Percentiles rank a stretch among this genome's conserved stretches.
Conservation (phyloP, 2,329 filamentous ascomycete genomes). For the Proliferodiscus dingleyae region DNA sequence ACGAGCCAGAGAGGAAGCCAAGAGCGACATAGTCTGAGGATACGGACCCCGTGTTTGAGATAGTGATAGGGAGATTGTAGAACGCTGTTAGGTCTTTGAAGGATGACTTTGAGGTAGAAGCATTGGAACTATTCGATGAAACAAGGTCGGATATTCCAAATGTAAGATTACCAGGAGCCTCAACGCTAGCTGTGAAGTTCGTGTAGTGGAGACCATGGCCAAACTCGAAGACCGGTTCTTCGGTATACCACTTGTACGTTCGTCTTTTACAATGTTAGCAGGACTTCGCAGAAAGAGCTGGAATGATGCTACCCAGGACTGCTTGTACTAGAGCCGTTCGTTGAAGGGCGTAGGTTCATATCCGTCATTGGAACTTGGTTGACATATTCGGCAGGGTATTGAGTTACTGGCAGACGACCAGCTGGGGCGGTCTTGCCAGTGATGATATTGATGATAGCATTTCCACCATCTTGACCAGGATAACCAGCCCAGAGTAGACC, state of each 20-base stretch:
- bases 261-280: too few relatives aligned
- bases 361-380: conserved; percentile 48
- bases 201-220: background rate
- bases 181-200: background rate
- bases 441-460: conserved; percentile 49
- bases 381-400: conserved; percentile 50
- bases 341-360: conserved; percentile 45
- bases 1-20: background rate
- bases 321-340: conserved; percentile 28
- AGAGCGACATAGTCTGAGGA: background rate
- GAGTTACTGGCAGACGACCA: conserved; percentile 49
- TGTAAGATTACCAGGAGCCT: background rate
- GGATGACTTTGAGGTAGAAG: too few relatives aligned
- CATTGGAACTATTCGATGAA: too few relatives aligned
- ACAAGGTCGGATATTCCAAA: background rate
- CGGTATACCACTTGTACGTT: background rate
- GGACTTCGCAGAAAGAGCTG: too few relatives aligned
- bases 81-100: background rate
- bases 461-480: conserved; percentile 55
- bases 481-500: conserved; percentile 54
- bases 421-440: conserved; percentile 46
- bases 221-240: background rate
- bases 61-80: background rate
- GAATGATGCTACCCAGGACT: conserved; percentile 38
- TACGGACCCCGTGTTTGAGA: background rate